Conservation (phyloP, 495 filamentous ascomycete species). For the Daldinia loculata region DNA sequence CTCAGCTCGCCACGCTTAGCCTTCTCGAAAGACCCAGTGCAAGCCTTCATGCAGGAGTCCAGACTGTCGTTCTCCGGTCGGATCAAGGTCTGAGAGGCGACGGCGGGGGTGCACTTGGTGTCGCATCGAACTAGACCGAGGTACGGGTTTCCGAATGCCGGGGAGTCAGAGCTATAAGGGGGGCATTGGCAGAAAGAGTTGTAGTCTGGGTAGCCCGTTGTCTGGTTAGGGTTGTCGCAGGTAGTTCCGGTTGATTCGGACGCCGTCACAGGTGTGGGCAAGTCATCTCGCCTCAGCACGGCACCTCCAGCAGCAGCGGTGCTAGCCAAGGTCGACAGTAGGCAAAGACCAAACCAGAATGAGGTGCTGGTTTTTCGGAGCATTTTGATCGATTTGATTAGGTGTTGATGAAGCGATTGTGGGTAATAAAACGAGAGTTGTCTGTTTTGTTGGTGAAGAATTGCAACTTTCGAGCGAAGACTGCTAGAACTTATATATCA, state of each 20-base stretch:
- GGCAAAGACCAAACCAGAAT: constrained; percentile 4
- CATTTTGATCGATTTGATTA: constrained; percentile 16
- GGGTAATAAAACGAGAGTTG: background rate
- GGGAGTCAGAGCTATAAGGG: constrained; percentile 24
- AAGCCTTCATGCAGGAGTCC: constrained; percentile 33
- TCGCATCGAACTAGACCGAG: constrained; percentile 42
- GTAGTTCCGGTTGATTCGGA: constrained; percentile 10
- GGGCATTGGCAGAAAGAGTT: constrained; percentile 41
- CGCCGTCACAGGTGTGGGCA: constrained; percentile 13
- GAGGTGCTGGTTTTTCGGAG: constrained; percentile 6
- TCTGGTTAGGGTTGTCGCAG: constrained; percentile 30
- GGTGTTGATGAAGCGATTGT: background rate
- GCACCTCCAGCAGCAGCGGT: constrained; percentile 9
- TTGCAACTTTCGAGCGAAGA: background rate
- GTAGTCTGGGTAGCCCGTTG: constrained; percentile 41
- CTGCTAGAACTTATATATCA: background rate
- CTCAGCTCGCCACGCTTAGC: constrained; percentile 24
- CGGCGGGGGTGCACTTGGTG: constrained; percentile 35
- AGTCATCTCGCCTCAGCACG: background rate
- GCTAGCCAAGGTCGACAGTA: constrained; percentile 9
- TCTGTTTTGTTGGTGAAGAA: background rate
- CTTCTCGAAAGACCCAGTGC: constrained; percentile 45
- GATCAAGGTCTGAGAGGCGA: constrained; percentile 22
- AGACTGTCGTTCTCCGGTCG: constrained; percentile 38
- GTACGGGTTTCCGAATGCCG: constrained; percentile 41